Base-by-base conservation (phyloP, 2,329 filamentous ascomycete species). In the Talaromyces pinophilus region DNA sequence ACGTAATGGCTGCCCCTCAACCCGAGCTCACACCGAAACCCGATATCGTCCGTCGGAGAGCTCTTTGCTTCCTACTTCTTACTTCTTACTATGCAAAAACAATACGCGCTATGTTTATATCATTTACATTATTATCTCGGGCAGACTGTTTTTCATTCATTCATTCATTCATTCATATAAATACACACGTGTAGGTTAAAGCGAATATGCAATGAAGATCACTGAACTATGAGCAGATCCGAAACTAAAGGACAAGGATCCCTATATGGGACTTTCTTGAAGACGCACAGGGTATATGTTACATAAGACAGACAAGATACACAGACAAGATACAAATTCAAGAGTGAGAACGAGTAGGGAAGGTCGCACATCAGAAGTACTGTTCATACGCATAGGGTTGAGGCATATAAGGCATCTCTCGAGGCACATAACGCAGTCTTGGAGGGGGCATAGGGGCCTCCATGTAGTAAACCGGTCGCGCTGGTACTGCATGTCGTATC, bases 371-470 rank as follows among this genome's bases (percentile, higher is more conserved):
- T 30, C 33, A 62, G 25, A 66, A 67, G n/a, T 57, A 65, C 35
- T 65, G 46, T 62, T 67, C 66, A 46, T 70, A 68, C 40, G 28
- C 1, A 6, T 30, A 54, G 8, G 50, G 28, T 11, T 54, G 50
- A 54, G 50, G 13, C 48, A 67, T 61, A 55, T 65, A 69, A 42
- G 67, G 64, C 44, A 48, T 40, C 44, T 62, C 59, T n/a, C 59
- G 59, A 68, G 71, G 69, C 35, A 64, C 62, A 15, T 63, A 48
- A 25, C 62, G 54, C 22, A 67, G 63, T 28, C 73, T 69, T 17
- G 68, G 72, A 59, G 70, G 54, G 6, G 68, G 68, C 67, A 71
- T 66, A 42, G 63, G 63, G 25, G 66, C 68, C 15, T 66, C 55
- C 61, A 70, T 38, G 52, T 63, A 66, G 30, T 67, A 48, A 6